Evolutionary conservation across 352 stramenopile species (phyloP).

Genomic region (Globisporangium parvum): DNA sequence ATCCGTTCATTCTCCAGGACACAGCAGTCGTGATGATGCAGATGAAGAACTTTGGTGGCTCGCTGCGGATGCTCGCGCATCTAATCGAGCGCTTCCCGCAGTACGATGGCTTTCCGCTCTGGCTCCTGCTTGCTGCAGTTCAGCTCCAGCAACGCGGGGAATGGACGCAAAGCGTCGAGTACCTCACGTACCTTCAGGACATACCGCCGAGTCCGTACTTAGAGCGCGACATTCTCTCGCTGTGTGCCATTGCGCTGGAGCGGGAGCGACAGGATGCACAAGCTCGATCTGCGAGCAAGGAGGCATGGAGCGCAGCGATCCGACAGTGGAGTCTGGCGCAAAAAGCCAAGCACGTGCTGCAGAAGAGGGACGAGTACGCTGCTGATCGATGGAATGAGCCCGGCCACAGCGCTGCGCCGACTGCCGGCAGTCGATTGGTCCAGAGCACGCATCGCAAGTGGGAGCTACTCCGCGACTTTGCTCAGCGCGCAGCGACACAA

Average conservation of each 20-base stretch:
- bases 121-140: slow-evolving; percentile 52
- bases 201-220: slow-evolving; percentile 39
- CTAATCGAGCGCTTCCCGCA: slow-evolving; percentile 55
- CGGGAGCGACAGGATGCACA: slow-evolving; percentile 9
- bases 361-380: not conserved
- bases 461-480: slow-evolving; percentile 48
- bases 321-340: slow-evolving; percentile 47
- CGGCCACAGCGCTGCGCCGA: not conserved
- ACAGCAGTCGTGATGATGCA: slow-evolving; percentile 64
- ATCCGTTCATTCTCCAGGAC: slow-evolving; percentile 52
- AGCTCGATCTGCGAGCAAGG: slow-evolving; percentile 16
- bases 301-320: slow-evolving; percentile 55
- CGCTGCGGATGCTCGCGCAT: slow-evolving; percentile 44
- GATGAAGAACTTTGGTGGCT: slow-evolving; percentile 33
- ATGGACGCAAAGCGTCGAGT: slow-evolving; percentile 50
- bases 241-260: slow-evolving; percentile 56
- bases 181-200: slow-evolving; percentile 56
- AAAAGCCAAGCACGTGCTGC: slow-evolving; percentile 13
- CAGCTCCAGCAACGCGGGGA: slow-evolving; percentile 52
- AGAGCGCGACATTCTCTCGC: slow-evolving; percentile 49
- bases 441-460: slow-evolving; percentile 25
- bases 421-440: not conserved
- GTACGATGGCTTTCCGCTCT: slow-evolving; percentile 37
- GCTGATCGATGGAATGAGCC: not conserved
- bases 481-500: slow-evolving; percentile 24